phyloP scores from a whole-genome alignment of 2,329 filamentous ascomycete genomes.

The Metarhizium guizhouense region DNA sequence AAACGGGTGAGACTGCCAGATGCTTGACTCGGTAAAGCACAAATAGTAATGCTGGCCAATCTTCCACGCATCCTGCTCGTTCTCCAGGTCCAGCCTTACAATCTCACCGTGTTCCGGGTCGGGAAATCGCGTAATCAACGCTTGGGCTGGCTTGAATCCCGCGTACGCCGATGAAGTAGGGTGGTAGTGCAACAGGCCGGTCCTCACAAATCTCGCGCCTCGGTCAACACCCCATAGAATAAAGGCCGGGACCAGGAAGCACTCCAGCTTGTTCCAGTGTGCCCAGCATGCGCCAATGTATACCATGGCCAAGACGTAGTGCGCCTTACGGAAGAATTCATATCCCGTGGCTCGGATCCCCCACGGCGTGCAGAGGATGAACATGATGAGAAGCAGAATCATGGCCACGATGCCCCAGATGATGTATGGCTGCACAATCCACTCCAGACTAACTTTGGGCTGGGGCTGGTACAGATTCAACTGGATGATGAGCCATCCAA shows the following conservation, averaged over 20 bases:
- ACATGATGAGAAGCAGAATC: constrained; percentile 51
- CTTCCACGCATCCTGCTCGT: constrained; percentile 51
- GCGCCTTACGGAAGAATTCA: constrained; percentile 67
- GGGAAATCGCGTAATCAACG: constrained; percentile 36
- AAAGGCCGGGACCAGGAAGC: constrained; percentile 59
- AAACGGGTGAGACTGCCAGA: constrained; percentile 68
- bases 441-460: constrained; percentile 45
- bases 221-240: constrained; percentile 59
- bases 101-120: constrained; percentile 51
- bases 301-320: constrained; percentile 64
- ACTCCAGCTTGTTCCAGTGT: constrained; percentile 60
- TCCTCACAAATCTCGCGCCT: constrained; percentile 46
- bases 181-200: constrained; percentile 51
- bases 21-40: constrained; percentile 54
- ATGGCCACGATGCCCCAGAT: constrained; percentile 66
- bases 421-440: constrained; percentile 58
- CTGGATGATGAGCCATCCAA: constrained; percentile 62
- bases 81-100: constrained; percentile 56
- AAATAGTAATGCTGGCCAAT: constrained; percentile 66
- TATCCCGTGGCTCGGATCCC: constrained; percentile 62
- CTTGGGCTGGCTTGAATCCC: constrained; percentile 46
- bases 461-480: constrained; percentile 62
- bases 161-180: constrained; percentile 29
- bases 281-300: constrained; percentile 70
- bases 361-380: constrained; percentile 45